phyloP scores from a whole-genome alignment of 805 yeast genomes.

The Debaryomyces tyrocola region DNA sequence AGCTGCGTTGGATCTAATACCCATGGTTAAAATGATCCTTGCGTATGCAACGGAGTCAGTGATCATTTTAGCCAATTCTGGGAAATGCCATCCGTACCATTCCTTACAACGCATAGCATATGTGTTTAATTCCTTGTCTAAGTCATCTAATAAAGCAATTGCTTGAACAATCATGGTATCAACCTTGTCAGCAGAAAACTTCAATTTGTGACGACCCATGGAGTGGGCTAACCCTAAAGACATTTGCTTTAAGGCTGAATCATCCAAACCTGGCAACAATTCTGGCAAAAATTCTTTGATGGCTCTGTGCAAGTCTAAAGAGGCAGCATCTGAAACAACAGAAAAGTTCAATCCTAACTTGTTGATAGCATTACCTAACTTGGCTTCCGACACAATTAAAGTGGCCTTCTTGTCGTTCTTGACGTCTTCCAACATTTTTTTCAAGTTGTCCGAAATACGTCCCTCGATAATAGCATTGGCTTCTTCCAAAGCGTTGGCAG shows the following conservation, averaged over 20 bases:
- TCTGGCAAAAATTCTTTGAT: slow-evolving; percentile 93
- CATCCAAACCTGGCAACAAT: slow-evolving; percentile 88
- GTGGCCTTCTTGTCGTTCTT: slow-evolving; percentile 82
- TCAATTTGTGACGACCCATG: slow-evolving; percentile 96
- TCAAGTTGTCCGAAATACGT: slow-evolving; percentile 82
- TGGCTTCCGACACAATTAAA: slow-evolving; percentile 90
- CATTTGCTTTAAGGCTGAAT: slow-evolving; percentile 85
- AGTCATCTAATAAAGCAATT: slow-evolving; percentile 91
- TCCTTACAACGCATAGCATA: slow-evolving; percentile 99
- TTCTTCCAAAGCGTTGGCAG: slow-evolving; percentile 95
- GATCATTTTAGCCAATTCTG: slow-evolving; percentile 96
- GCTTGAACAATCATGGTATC: slow-evolving; percentile 99
- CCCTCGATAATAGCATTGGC: slow-evolving; percentile 92
- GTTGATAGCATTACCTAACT: slow-evolving; percentile 94
- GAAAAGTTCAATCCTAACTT: slow-evolving; percentile 85
- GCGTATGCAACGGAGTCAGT: slow-evolving; percentile 96
- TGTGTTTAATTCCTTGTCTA: slow-evolving; percentile 96
- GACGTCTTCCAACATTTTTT: slow-evolving; percentile 70
- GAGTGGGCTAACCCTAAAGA: slow-evolving; percentile 98
- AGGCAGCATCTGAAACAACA: slow-evolving; percentile 92
- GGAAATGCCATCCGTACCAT: slow-evolving; percentile 99
- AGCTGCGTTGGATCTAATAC: slow-evolving; percentile 86
- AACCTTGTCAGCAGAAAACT: slow-evolving; percentile 96
- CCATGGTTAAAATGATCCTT: slow-evolving; percentile 90
- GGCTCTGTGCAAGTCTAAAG: slow-evolving; percentile 92